A percentile compares a stretch with the other conserved stretches of the same genome.
Conservation (phyloP, 176 grass and related monocot genomes). For the Tillandsia fasciculata region DNA sequence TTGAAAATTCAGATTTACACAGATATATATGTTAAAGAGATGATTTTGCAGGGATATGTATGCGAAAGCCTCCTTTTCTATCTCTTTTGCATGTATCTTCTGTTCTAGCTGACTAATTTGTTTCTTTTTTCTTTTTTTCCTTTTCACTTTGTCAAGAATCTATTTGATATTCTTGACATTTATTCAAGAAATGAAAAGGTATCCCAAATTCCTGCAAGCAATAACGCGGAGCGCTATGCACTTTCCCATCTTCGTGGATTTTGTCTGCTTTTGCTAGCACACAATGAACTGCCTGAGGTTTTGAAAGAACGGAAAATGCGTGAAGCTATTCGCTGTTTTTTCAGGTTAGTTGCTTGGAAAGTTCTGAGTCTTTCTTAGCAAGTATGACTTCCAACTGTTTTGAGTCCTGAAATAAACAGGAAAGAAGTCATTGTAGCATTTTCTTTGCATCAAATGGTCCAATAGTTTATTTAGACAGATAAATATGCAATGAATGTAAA, state of each 20-base stretch:
- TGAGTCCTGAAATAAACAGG: not conserved
- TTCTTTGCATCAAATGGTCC: not conserved
- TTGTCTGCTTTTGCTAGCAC: conserved; percentile 68
- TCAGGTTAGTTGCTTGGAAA: conserved; percentile 39
- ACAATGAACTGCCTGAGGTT: conserved; percentile 47
- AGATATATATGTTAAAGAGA: no score
- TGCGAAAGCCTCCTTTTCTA: not conserved
- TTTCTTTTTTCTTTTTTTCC: conserved; percentile 18
- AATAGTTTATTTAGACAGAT: not conserved
- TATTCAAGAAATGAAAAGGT: conserved; percentile 49
- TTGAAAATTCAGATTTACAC: no score
- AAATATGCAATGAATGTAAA: not conserved
- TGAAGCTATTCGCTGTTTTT: conserved; percentile 81
- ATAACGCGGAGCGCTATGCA: conserved; percentile 48
- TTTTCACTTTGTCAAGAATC: conserved; percentile 37
- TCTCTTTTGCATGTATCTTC: not conserved
- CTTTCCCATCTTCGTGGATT: conserved; percentile 78
- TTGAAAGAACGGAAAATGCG: conserved; percentile 67
- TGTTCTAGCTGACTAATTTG: conserved; percentile 10
- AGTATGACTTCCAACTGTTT: not conserved
- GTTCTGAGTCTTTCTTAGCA: not conserved
- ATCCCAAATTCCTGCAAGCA: conserved; percentile 26
- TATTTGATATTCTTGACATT: conserved; percentile 60
- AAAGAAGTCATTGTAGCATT: not conserved
- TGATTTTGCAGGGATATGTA: no score